Evolutionary conservation across 345 rosid species (phyloP), one percentile per base, ranked within the genome.

Genomic region (Hibiscus tridactylites): DNA sequence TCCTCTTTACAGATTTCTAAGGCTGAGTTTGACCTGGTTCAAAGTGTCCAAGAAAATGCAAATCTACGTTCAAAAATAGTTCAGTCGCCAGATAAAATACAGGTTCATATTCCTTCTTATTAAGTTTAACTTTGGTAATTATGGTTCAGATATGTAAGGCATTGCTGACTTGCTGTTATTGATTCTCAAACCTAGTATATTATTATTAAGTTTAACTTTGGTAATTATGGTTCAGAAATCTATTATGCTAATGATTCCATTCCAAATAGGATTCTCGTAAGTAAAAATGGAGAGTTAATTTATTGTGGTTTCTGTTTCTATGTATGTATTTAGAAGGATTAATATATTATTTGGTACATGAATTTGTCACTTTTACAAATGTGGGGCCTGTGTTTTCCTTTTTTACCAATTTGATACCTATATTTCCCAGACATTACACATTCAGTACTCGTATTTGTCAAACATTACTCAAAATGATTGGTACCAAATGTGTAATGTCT

Each of bases 11-110:
- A 95, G 99, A 86, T 89, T 70, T 84, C 90, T 12, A 85, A 83
- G 79, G 91, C 94, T 4, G 96, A 92, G 81, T 89, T 87, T 76
- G 88, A 84, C 53, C 87, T 95, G 52, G 88, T 89, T 37, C 92
- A 89, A 80, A 86, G 89, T 72, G 94, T 84, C 31, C 96, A 89
- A 84, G 96, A 89, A 73, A 92, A 92, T 80, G 94, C 90, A 65
- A 85, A 81, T 69, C 81, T 92, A 33, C 86, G 92, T 11, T 87
- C 94, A 54, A 89, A 83, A 80, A 86, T 95, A 73, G 97, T 95
- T 78, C 97, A 92, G 56, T 95, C 99, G 35, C 98, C 99, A 15
- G 96, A 90, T 76, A 95, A 95, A 74, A 78, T 90, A 78, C 96
- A 88, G 99, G 99, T 92, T 59, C 28, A 24, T 39, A 33, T 35